These are phyloP conservation scores for Saturnispora gosingensis DNA, from an alignment of 805 yeast genomes.

Conservation along the genomic window DNA sequence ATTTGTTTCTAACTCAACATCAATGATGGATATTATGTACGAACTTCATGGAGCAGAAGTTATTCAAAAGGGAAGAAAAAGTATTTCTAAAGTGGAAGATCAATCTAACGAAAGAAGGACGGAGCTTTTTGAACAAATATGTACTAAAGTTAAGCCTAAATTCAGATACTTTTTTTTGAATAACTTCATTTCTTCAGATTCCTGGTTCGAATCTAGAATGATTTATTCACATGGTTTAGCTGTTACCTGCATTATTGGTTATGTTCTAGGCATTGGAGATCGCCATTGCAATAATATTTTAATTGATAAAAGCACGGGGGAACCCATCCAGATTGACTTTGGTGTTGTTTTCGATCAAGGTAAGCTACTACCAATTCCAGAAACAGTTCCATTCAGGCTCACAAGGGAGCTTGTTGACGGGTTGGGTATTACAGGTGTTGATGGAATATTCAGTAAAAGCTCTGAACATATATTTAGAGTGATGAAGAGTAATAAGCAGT, in stretches of 20 bases:
- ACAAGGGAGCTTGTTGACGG: constrained; percentile 91
- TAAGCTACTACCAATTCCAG: constrained; percentile 73
- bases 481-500: constrained; percentile 53
- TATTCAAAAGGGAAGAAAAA: constrained; percentile 48
- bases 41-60: constrained; percentile 54
- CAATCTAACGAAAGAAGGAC: constrained; percentile 36
- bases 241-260: constrained; percentile 76
- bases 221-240: constrained; percentile 74
- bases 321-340: constrained; percentile 89
- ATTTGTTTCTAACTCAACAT: constrained; percentile 69
- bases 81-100: constrained; percentile 52
- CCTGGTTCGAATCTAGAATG: constrained; percentile 63
- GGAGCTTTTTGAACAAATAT: constrained; percentile 38
- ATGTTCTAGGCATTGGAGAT: constrained; percentile 88
- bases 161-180: constrained; percentile 63
- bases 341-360: constrained; percentile 98
- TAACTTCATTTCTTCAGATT: constrained; percentile 53
- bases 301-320: constrained; percentile 74
- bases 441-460: constrained; percentile 64
- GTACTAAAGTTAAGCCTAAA: constrained; percentile 49
- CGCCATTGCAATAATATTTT: constrained; percentile 87
- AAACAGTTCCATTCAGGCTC: constrained; percentile 84
- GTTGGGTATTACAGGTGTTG: constrained; percentile 77
- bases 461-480: constrained; percentile 69
- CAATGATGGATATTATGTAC: constrained; percentile 59